Base-by-base conservation (phyloP, 2,329 filamentous ascomycete species). In the Septoria linicola region DNA sequence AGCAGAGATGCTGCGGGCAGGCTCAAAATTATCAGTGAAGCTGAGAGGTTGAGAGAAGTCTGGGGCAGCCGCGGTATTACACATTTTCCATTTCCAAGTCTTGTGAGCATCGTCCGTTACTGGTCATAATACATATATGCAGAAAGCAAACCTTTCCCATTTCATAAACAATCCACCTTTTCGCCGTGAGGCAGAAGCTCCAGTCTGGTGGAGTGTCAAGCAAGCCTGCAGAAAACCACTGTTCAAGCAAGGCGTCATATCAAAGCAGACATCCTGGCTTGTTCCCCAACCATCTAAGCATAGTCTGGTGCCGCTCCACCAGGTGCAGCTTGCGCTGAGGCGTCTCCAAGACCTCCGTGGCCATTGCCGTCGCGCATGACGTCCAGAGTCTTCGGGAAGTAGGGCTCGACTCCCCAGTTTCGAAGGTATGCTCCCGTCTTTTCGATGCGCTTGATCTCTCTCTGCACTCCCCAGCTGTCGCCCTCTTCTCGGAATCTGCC, bases 381-480 rank as follows among this genome's bases (percentile, higher is more conserved):
- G 25, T 77, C 75, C 20, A 79, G 68, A 13, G 76, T 78, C 19
- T 69, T 65, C 4, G 76, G 75, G 63, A 80, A 80, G 63, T 80
- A 80, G 4, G 74, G 74, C 64, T 79, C 75, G 19, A 80, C 71
- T 39, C 76, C 76, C 63, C 74, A 77, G 27, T 76, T 77, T 55
- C 72, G 66, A 36, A 80, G 66, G 53, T 78, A 79, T 32, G 68
- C 71, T 14, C 76, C 76, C 7, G 76, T 80, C 72, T 79, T 79
- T 67, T 80, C 76, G 53, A 80, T 77, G 44, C 76, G 68, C 72
- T 79, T 79, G 58, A 80, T 76, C 62, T 80, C 76, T 41, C 76
- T 64, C 60, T 69, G 67, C 13, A 79, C 75, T 19, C 73, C 72
- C 76, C 76, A 79, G 47, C 76, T 73, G 50, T 78, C 76, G 46